Percentiles rank a stretch among this genome's conserved stretches.
Evolutionary conservation across 2,329 filamentous ascomycete genomes (phyloP).

Genomic region (Nothopassalora personata): DNA sequence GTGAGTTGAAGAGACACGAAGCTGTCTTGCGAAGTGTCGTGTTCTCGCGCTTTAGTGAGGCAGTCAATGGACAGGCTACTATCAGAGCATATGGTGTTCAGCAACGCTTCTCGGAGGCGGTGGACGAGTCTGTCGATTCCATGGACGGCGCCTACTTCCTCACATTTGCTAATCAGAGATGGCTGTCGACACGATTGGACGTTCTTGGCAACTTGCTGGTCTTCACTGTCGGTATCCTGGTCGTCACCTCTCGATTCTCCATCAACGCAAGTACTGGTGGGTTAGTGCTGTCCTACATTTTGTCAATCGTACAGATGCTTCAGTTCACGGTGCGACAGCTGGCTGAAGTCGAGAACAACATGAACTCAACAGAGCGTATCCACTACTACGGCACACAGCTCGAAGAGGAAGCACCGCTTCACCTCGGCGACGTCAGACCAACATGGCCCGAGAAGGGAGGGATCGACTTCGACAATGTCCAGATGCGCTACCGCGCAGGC

Average conservation of each 20-base stretch:
- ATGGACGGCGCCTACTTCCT: slow-evolving; percentile 95
- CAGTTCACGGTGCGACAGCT: slow-evolving; percentile 92
- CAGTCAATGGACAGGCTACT: slow-evolving; percentile 73
- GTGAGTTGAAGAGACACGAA: slow-evolving; percentile 92
- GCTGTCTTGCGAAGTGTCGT: slow-evolving; percentile 80
- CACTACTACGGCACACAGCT: slow-evolving; percentile 83
- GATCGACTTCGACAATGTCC: slow-evolving; percentile 47
- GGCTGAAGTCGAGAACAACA: slow-evolving; percentile 94
- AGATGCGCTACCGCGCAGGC: slow-evolving; percentile 49
- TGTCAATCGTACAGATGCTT: slow-evolving; percentile 90
- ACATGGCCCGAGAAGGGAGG: slow-evolving; percentile 84
- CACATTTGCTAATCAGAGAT: slow-evolving; percentile 92
- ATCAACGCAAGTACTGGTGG: slow-evolving; percentile 81
- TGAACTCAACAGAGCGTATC: slow-evolving; percentile 92
- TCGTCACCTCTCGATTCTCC: slow-evolving; percentile 83
- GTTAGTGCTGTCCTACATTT: slow-evolving; percentile 85
- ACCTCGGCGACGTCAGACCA: slow-evolving; percentile 63
- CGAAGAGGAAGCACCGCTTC: slow-evolving; percentile 82
- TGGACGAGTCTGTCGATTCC: slow-evolving; percentile 71
- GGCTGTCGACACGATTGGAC: slow-evolving; percentile 82
- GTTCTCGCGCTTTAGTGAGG: slow-evolving; percentile 87
- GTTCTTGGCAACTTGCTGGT: slow-evolving; percentile 77
- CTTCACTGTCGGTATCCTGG: slow-evolving; percentile 81
- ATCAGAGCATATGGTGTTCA: slow-evolving; percentile 87
- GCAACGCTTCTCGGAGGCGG: slow-evolving; percentile 63